Conservation (phyloP, 805 yeast genomes). For the Metschnikowia chrysomelidarum region DNA sequence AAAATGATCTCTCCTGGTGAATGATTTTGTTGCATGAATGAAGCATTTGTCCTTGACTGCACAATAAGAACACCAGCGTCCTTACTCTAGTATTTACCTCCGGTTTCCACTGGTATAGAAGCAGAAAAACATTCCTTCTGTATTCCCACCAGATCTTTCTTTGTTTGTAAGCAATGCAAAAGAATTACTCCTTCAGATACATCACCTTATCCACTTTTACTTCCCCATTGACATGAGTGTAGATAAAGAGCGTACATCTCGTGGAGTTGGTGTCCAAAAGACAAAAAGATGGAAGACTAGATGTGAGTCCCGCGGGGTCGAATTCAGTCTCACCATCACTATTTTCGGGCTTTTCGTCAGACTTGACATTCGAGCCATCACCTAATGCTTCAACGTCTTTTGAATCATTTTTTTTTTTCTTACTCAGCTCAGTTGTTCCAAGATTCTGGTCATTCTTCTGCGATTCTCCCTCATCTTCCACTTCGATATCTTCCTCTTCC, state of each 20-base stretch:
- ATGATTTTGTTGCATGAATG: too few relatives aligned
- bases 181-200: conserved; percentile 29
- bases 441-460: conserved; percentile 30
- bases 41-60: too few relatives aligned
- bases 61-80: too few relatives aligned
- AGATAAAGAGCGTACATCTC: conserved; percentile 77
- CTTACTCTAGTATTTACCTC: too few relatives aligned
- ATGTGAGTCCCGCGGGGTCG: conserved; percentile 17
- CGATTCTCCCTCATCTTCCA: conserved; percentile 15
- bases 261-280: conserved; percentile 80
- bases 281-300: conserved; percentile 78
- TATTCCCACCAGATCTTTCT: not conserved
- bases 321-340: not conserved
- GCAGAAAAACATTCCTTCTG: not conserved
- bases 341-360: not conserved
- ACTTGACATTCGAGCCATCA: not conserved
- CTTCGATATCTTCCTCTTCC: conserved; percentile 44
- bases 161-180: too few relatives aligned
- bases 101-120: too few relatives aligned
- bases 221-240: conserved; percentile 75
- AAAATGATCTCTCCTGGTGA: too few relatives aligned
- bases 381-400: not conserved
- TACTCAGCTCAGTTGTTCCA: conserved; percentile 25
- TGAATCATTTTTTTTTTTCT: not conserved
- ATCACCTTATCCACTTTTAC: conserved; percentile 86